phyloP scores from a whole-genome alignment of 1,284 basidiomycete species.

The Heterobasidion annosum region DNA sequence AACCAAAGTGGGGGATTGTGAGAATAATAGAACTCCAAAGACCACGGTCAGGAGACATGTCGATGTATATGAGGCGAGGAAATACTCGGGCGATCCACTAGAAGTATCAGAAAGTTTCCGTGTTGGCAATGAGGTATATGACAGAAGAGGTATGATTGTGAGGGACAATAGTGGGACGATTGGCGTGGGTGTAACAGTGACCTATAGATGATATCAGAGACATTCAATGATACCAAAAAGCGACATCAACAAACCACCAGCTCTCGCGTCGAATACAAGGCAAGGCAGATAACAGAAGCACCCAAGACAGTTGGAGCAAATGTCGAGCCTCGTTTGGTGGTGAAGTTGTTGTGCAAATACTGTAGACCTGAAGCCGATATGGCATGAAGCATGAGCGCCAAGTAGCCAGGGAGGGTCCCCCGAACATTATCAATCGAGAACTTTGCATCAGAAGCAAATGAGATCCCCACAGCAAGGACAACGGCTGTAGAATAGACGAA shows the following conservation, averaged over 20 bases:
- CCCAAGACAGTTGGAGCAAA: slow-evolving; percentile 47
- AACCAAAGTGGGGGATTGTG: slow-evolving; percentile 42
- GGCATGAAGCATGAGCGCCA: slow-evolving; percentile 49
- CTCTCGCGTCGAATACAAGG: slow-evolving; percentile 51
- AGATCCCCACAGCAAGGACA: slow-evolving; percentile 20
- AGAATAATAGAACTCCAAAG: slow-evolving; percentile 45
- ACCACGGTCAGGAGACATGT: slow-evolving; percentile 33
- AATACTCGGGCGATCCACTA: slow-evolving; percentile 31
- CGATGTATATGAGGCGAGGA: slow-evolving; percentile 43
- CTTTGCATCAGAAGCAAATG: slow-evolving; percentile 47
- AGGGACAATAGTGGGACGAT: slow-evolving; percentile 45
- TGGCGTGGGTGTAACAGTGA: slow-evolving; percentile 25
- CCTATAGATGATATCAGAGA: slow-evolving; percentile 16
- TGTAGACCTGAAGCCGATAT: slow-evolving; percentile 50
- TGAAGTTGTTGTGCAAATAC: slow-evolving; percentile 47
- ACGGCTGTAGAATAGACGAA: slow-evolving; percentile 5
- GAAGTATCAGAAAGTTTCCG: slow-evolving; percentile 22
- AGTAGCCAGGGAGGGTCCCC: slow-evolving; percentile 50
- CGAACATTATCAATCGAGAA: slow-evolving; percentile 36
- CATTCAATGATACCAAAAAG: slow-evolving; percentile 6
- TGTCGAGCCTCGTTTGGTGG: slow-evolving; percentile 44
- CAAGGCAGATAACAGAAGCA: slow-evolving; percentile 50
- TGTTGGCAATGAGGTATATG: slow-evolving; percentile 42
- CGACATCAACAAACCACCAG: slow-evolving; percentile 36
- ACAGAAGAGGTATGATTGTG: slow-evolving; percentile 46